Evolutionary conservation across 225 moss, liverwort and hornwort genomes (phyloP), one percentile per base, ranked within the genome.

Genomic region (Bryoerythrophyllum caledonicum): DNA sequence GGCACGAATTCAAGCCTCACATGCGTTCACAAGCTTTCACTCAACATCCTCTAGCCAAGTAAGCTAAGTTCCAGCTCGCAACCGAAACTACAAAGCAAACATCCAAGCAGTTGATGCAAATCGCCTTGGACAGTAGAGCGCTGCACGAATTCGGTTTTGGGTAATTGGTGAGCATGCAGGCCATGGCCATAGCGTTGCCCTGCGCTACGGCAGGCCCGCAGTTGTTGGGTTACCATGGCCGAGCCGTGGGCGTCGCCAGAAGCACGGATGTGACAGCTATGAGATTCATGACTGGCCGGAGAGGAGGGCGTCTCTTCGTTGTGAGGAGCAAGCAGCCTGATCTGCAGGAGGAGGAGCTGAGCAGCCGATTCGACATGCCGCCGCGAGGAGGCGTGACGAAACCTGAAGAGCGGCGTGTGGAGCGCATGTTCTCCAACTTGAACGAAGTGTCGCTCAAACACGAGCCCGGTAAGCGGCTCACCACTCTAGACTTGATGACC

Each of bases 361-460:
- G 76, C 68, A 65, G 71, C 60, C 52, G 51, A 9, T 79, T 84
- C 75, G 63, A 84, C 41, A 82, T 84, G 79, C 81, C 81, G 40
- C 65, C 63, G 52, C 82, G 71, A 67, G 75, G 54, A 32, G 83
- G 60, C 15, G 43, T 44, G 19, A 77, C 43, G 60, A 72, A n/a
- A 23, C 3, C 52, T 20, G 71, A 58, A 23, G 71, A 38, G n/a
- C 78, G 55, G 32, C 53, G 73, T 38, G 76, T 88, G 75, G 86
- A 86, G 78, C 83, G 86, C 63, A 75, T 96, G 67, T 96, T 96
- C 57, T 96, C 95, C 62, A 93, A 83, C 65, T 44, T 96, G 68
- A 93, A 96, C 37, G 80, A 85, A 75, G 85, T 74, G 65, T 90
- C 91, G 6, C 87, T 96, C 65, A 75, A 87, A 82, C 95, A 96